Evolutionary conservation across 352 stramenopile species (phyloP), one percentile per base, ranked within the genome.

Genomic region (Ophiocytium majus): DNA sequence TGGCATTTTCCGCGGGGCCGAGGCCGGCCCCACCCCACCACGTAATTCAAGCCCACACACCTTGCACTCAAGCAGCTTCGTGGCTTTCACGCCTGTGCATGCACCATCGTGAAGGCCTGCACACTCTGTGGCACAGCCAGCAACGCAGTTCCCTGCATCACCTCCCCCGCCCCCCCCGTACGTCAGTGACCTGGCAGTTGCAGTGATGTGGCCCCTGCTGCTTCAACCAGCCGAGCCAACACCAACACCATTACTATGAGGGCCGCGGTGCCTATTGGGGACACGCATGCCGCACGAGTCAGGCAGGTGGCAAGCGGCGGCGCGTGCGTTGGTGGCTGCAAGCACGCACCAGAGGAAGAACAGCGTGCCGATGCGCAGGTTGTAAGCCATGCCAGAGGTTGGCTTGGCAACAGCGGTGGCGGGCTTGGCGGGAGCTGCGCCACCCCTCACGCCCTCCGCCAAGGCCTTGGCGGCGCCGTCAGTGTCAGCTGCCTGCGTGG

Each of bases 271-370:
- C 43, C 5, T 14, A 57, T 5, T 14, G 43, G 5, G 5, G 14
- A 57, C 43, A 57, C 43, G 43, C 43, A 57, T 5, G 5, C 5
- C 5, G 43, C 43, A 57, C 14, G 5, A 57, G 43, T 57, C 43
- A 57, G 43, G 43, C 5, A 57, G 14, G 14, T 14, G 5, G 43
- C 14, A 14, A 14, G 14, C 43, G 43, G 43, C 5, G 5, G 5
- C 43, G 43, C 5, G 43, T 14, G 5, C 43, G 43, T 57, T 57
- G 43, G 43, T 14, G 43, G 5, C 5, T 14, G 10, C 31, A 14
- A 76, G 5, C 31, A 76, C 75, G 10, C 34, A 81, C 79, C 79
- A 83, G 10, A 83, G 33, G 36, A 83, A 83, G 43, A 83, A 83
- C 5, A 82, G 81, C 19, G 17, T 78, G 10, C 79, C 79, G 64